Evolutionary conservation across 371 early-diverging fungal species (phyloP).

Genomic region (Saksenaea oblongispora): DNA sequence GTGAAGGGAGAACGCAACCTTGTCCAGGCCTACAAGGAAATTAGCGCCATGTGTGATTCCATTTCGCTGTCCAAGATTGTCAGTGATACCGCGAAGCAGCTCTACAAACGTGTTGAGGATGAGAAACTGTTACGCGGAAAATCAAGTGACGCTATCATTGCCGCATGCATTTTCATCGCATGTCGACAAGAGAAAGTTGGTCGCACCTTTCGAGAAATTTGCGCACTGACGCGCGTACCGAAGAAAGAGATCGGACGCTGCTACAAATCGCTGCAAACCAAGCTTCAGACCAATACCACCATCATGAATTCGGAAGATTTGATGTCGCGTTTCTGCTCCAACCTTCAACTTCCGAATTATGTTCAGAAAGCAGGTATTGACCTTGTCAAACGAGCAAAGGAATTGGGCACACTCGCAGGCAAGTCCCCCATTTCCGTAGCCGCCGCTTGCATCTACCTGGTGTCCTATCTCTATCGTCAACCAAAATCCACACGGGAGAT

Average conservation of each 20-base stretch:
- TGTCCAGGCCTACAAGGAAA: constrained; percentile 91
- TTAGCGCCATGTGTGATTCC: constrained; percentile 90
- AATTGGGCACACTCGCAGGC: constrained; percentile 83
- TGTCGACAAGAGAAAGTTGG: constrained; percentile 92
- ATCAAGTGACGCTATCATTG: constrained; percentile 89
- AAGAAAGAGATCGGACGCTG: constrained; percentile 91
- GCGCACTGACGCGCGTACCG: constrained; percentile 90
- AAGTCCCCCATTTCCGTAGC: constrained; percentile 91
- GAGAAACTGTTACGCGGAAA: constrained; percentile 92
- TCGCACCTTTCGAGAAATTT: constrained; percentile 98
- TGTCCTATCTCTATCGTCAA: constrained; percentile 67
- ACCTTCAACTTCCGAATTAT: constrained; percentile 71
- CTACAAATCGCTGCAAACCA: constrained; percentile 76
- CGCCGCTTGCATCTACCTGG: constrained; percentile 89
- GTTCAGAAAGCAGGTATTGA: constrained; percentile 74
- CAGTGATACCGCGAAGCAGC: constrained; percentile 93
- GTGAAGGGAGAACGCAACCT: constrained; percentile 80
- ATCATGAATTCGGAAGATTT: constrained; percentile 78
- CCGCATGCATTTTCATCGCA: constrained; percentile 97
- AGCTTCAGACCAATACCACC: constrained; percentile 65
- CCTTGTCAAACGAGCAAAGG: constrained; percentile 75
- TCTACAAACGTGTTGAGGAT: constrained; percentile 90
- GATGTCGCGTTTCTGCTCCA: constrained; percentile 88
- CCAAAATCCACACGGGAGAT: constrained; percentile 78
- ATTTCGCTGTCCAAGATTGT: constrained; percentile 86